Conservation (phyloP, 2,329 filamentous ascomycete genomes). For the Penicillium sclerotigenum region DNA sequence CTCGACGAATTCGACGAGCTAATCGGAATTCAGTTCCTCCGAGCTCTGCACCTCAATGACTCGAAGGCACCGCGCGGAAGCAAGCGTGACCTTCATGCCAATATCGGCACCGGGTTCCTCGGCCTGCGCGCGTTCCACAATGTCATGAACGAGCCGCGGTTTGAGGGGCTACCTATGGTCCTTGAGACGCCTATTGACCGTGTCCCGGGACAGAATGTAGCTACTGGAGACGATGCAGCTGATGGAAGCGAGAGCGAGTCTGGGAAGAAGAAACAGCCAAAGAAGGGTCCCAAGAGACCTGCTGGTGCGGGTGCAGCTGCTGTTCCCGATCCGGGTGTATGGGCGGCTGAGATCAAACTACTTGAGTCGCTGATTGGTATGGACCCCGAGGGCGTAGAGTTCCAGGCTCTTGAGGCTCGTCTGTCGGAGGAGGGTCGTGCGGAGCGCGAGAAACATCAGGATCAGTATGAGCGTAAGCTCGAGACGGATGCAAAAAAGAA, state of each 20-base stretch:
- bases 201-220: constrained; percentile 44
- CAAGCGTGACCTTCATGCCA: constrained; percentile 85
- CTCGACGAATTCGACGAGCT: constrained; percentile 72
- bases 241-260: constrained; percentile 17
- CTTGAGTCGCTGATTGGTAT: constrained; percentile 84
- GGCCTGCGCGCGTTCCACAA: constrained; percentile 88
- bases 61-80: constrained; percentile 85
- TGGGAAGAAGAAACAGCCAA: constrained; percentile 23
- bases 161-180: constrained; percentile 81
- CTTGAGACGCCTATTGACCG: constrained; percentile 92
- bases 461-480: constrained; percentile 72
- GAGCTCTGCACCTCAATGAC: constrained; percentile 89
- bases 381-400: constrained; percentile 72
- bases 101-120: constrained; percentile 92
- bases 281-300: constrained; percentile 21
- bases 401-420: constrained; percentile 61
- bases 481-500: constrained; percentile 55
- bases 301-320: constrained; percentile 33
- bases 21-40: constrained; percentile 75
- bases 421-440: constrained; percentile 65
- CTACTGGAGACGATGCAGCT: constrained; percentile 18
- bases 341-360: constrained; percentile 93
- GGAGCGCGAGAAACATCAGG: constrained; percentile 72
- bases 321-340: constrained; percentile 75
- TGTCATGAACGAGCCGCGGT: constrained; percentile 75